Base-by-base conservation (phyloP, 2,329 filamentous ascomycete genomes). In the Scytalidium sp. region DNA sequence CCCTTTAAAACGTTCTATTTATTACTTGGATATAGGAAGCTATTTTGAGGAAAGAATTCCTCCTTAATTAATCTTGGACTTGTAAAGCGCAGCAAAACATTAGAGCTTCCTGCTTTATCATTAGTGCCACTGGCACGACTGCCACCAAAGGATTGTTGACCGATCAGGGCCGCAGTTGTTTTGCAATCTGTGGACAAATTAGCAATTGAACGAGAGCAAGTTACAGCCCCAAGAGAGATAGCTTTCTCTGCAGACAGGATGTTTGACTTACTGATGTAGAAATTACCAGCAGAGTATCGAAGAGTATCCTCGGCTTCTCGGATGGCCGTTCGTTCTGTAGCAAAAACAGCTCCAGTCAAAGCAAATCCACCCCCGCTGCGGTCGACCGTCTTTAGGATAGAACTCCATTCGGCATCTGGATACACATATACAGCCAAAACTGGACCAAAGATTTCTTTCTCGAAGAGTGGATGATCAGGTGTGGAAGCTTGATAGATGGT, bases 371-470 rank as follows among this genome's bases (percentile, higher is more conserved):
- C 83, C 2, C 87, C 87, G 6, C 69, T 64, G 7, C 25, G 25
- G 70, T 91, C 86, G 50, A 91, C 83, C 40, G 84, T 68, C 64
- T 78, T 71, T 71, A 81, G 85, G 2, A 70, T 72, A 45, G 75
- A 67, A 41, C 71, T 66, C 64, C 87, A 87, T 45, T 83, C 79
- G 32, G 71, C 62, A 64, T 94, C 89, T 52, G 88, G 81, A 73
- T 93, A 95, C 54, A 90, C 80, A 68, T 93, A 82, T 10, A 85
- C 72, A 36, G 81, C 80, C 36, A 93, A 73, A 47, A 93, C 69
- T 23, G 88, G 88, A 2, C 88, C 89, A 67, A 95, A 95, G 54
- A 94, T 81, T 70, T 94, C 90, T 39, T 80, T 85, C 47, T 75
- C 81, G 45, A 94, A 75, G 58, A 91, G 82, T 56, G 80, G 79